Percentiles rank a stretch among this genome's conserved stretches.
Conservation (phyloP, 2,329 filamentous ascomycete species). For the Fusarium sp. region DNA sequence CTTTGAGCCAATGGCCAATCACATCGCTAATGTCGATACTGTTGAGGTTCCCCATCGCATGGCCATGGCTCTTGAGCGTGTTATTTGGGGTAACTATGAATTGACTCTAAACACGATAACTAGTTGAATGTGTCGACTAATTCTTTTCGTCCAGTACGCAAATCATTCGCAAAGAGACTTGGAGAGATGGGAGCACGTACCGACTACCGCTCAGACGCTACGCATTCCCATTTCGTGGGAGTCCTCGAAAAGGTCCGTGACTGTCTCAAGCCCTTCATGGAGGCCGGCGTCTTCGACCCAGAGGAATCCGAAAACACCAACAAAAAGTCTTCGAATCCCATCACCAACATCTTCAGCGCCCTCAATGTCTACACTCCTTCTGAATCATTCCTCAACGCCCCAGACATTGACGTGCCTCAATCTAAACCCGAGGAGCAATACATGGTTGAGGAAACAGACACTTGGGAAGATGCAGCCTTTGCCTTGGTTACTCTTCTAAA, state of each 20-base stretch:
- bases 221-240: slow-evolving; percentile 33
- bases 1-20: slow-evolving; percentile 34
- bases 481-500: slow-evolving; percentile 21
- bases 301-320: neutral
- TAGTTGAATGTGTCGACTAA: neutral
- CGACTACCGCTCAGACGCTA: slow-evolving; percentile 2
- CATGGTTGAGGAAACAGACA: slow-evolving; percentile 22
- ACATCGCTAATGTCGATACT: slow-evolving; percentile 17
- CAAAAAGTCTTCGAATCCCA: neutral
- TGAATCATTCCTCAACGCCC: slow-evolving; percentile 29
- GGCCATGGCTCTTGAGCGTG: slow-evolving; percentile 26
- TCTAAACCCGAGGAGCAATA: slow-evolving; percentile 9
- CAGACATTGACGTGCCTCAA: slow-evolving; percentile 2
- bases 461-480: slow-evolving; percentile 15
- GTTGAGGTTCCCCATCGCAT: slow-evolving; percentile 25
- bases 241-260: slow-evolving; percentile 37
- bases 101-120: no score
- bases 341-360: slow-evolving; percentile 24
- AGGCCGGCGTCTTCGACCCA: slow-evolving; percentile 7
- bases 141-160: slow-evolving; percentile 11
- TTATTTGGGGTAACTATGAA: slow-evolving; percentile 31
- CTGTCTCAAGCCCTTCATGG: slow-evolving; percentile 30
- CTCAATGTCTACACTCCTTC: slow-evolving; percentile 34
- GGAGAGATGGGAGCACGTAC: neutral
- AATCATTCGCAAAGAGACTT: slow-evolving; percentile 24